A percentile compares a stretch with the other conserved stretches of the same genome.
These are phyloP conservation scores for Alloteropsis semialata DNA, from an alignment of 176 grass and related monocot species.

Conservation along the genomic window DNA sequence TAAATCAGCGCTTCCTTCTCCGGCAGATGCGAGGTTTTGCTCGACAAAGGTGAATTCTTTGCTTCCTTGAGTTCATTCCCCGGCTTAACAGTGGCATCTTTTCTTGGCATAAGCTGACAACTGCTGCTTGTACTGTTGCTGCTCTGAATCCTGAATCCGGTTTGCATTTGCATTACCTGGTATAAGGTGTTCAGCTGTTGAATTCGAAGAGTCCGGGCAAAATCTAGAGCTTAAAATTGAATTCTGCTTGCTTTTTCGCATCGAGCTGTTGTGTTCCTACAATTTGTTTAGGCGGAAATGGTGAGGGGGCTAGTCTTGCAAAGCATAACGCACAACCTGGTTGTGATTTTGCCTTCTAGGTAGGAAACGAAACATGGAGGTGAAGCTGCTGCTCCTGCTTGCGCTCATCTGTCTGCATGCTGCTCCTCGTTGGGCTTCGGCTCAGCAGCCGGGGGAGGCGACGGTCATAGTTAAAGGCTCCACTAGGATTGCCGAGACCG, in stretches of 20 bases:
- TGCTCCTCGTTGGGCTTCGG: conserved; percentile 24
- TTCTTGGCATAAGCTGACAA: neutral
- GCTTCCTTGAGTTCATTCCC: neutral
- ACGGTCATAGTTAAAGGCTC: conserved; percentile 77
- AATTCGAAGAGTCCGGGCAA: neutral
- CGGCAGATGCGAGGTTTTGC: conserved; percentile 3
- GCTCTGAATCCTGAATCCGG: neutral
- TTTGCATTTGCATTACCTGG: neutral
- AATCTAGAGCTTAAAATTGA: neutral
- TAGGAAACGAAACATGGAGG: conserved; percentile 24
- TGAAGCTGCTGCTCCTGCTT: conserved; percentile 17
- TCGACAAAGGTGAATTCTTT: neutral
- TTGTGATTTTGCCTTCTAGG: conserved; percentile 3
- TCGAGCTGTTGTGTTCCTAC: neutral
- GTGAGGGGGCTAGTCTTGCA: neutral
- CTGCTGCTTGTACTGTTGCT: neutral
- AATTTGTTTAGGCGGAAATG: neutral
- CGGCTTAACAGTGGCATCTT: neutral
- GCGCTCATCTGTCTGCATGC: conserved; percentile 35
- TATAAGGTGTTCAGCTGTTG: neutral
- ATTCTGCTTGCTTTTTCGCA: neutral
- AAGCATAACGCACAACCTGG: neutral
- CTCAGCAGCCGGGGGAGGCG: conserved; percentile 50
- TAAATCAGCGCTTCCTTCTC: conserved; percentile 2
- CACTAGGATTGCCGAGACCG: conserved; percentile 55